Evolutionary conservation across 108 stramenopile genomes (phyloP).

Genomic region (Cyclotella sp.): DNA sequence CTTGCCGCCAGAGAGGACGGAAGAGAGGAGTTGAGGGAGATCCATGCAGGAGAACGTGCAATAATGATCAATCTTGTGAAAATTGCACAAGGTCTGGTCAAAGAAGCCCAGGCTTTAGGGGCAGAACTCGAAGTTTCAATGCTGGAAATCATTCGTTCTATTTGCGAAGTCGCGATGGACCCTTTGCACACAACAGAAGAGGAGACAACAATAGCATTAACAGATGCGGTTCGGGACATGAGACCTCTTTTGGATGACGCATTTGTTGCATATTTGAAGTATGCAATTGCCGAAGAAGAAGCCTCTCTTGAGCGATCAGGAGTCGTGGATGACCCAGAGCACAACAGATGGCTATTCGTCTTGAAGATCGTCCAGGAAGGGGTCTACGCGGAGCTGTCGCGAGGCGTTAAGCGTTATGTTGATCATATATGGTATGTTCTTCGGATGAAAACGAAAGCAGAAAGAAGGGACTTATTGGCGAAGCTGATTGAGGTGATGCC

Average conservation of each 20-base stretch:
- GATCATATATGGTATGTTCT: conserved; percentile 86
- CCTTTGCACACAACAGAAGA: conserved; percentile 78
- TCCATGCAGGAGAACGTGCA: conserved; percentile 65
- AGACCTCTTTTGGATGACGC: conserved; percentile 84
- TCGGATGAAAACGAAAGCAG: conserved; percentile 79
- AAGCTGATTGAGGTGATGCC: conserved; percentile 87
- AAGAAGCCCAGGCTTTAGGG: conserved; percentile 81
- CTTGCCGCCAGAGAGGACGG: conserved; percentile 57
- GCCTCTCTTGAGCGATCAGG: conserved; percentile 74
- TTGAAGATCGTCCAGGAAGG: conserved; percentile 89
- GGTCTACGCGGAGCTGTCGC: conserved; percentile 81
- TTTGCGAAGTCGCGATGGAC: conserved; percentile 93
- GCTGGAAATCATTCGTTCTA: conserved; percentile 83
- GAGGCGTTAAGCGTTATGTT: conserved; percentile 75
- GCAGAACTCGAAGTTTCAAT: conserved; percentile 85
- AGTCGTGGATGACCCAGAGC: conserved; percentile 80
- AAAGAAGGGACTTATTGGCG: conserved; percentile 66
- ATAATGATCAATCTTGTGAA: conserved; percentile 75
- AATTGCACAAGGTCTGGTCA: conserved; percentile 74
- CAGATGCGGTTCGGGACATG: conserved; percentile 88
- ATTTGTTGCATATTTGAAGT: conserved; percentile 90
- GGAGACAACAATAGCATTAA: conserved; percentile 81
- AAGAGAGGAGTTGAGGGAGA: conserved; percentile 50
- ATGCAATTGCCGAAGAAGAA: conserved; percentile 90
- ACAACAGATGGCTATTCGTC: conserved; percentile 89